phyloP scores from a whole-genome alignment of 352 stramenopile genomes.

The Pythium brachiatum region DNA sequence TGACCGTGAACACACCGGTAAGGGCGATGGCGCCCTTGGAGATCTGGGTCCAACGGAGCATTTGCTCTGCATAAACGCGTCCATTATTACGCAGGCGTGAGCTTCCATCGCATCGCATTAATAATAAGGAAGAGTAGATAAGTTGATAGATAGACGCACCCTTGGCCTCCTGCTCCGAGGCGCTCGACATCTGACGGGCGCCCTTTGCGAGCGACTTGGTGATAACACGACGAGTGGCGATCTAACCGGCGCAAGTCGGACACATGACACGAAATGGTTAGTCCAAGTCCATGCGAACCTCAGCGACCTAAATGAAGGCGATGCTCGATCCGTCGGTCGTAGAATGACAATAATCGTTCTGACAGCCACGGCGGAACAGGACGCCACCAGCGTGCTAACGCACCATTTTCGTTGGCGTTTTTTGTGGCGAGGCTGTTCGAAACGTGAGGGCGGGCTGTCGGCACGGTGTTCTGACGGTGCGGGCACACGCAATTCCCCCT shows the following conservation, averaged over 20 bases:
- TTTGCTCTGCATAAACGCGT: conserved; percentile 52
- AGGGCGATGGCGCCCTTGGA: conserved; percentile 82
- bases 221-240: conserved; percentile 35
- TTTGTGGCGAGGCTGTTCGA: conserved; percentile 28
- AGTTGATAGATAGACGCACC: conserved; percentile 30
- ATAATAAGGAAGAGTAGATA: not conserved
- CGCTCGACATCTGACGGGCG: conserved; percentile 75
- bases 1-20: conserved; percentile 50
- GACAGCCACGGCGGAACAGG: not conserved
- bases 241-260: not conserved
- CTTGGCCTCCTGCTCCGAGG: conserved; percentile 81
- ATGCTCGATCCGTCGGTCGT: not conserved
- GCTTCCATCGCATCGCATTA: not conserved
- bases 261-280: not conserved
- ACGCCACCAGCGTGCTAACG: not conserved
- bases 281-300: too few relatives aligned
- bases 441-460: conserved; percentile 21
- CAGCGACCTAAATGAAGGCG: too few relatives aligned
- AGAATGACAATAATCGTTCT: not conserved
- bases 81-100: not conserved
- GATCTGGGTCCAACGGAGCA: conserved; percentile 82
- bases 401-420: conserved; percentile 26
- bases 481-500: conserved; percentile 13
- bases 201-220: conserved; percentile 53
- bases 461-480: conserved; percentile 20